Evolutionary conservation across 2,329 filamentous ascomycete genomes (phyloP).

Genomic region (Cordyceps tenuipes): DNA sequence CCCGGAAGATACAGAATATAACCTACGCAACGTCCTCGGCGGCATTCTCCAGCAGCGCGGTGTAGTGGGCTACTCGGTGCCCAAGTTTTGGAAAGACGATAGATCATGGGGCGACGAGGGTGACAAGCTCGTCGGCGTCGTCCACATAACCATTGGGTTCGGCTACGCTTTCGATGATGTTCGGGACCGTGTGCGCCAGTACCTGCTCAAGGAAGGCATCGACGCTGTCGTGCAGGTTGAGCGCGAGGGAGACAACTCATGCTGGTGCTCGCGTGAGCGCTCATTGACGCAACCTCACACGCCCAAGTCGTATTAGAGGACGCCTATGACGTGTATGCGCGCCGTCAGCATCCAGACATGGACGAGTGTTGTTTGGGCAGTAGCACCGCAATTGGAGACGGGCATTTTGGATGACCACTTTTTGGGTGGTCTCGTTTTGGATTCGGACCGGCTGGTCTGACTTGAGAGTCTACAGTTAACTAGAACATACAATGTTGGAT

Average conservation of each 20-base stretch:
- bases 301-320: constrained; percentile 27
- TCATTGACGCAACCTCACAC: constrained; percentile 23
- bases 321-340: constrained; percentile 1
- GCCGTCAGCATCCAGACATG: not conserved
- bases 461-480: not conserved
- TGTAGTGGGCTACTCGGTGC: constrained; percentile 76
- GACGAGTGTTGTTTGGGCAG: constrained; percentile 6
- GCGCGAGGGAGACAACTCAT: constrained; percentile 62
- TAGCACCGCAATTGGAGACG: constrained; percentile 7
- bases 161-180: constrained; percentile 75
- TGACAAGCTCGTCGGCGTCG: constrained; percentile 65
- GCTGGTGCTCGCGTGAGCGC: constrained; percentile 44
- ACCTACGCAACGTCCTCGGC: constrained; percentile 74
- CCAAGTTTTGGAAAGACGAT: constrained; percentile 90
- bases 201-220: constrained; percentile 62
- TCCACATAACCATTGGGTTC: constrained; percentile 72
- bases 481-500: not conserved
- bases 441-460: not conserved
- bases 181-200: constrained; percentile 63
- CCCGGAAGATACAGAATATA: constrained; percentile 79
- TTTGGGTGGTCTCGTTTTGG: not conserved
- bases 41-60: constrained; percentile 76
- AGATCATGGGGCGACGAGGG: constrained; percentile 34
- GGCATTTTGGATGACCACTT: constrained; percentile 4
- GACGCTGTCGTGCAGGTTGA: constrained; percentile 85